Percentiles rank a stretch among this genome's conserved stretches.
Conservation (phyloP, 208 protist species). For the Trypanosoma platydactyli region DNA sequence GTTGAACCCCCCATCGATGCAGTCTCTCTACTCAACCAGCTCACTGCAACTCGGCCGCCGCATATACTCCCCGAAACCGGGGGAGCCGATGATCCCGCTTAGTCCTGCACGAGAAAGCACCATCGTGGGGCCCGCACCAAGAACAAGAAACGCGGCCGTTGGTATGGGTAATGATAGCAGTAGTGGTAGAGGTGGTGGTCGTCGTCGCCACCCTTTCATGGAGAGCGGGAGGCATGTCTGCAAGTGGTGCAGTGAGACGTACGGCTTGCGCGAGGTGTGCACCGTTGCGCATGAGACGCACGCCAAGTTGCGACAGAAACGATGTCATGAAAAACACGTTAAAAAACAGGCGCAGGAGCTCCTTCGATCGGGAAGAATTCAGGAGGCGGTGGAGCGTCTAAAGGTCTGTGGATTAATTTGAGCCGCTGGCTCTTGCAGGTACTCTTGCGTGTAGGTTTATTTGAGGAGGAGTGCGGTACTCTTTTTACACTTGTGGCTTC, state of each 20-base stretch:
- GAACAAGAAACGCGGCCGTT: neutral
- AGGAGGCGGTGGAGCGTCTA: slow-evolving; percentile 46
- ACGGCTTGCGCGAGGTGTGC: slow-evolving; percentile 35
- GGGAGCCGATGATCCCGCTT: neutral
- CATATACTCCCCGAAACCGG: slow-evolving; percentile 1
- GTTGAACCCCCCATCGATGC: no score
- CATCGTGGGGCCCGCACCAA: neutral
- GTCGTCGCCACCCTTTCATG: no score
- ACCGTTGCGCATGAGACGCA: slow-evolving; percentile 31
- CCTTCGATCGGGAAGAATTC: slow-evolving; percentile 36
- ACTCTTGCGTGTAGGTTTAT: no score
- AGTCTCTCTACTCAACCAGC: no score
- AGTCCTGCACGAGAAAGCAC: neutral
- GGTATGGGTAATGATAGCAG: neutral
- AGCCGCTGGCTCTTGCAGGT: neutral
- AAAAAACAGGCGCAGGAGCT: slow-evolving; percentile 53
- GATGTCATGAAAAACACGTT: slow-evolving; percentile 44
- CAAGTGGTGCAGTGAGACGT: slow-evolving; percentile 37
- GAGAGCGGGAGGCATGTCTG: slow-evolving; percentile 30
- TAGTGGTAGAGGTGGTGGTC: no score
- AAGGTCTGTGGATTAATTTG: slow-evolving; percentile 10
- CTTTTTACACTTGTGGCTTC: no score
- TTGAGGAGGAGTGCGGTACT: neutral
- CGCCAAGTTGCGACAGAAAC: slow-evolving; percentile 31
- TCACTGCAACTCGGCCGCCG: neutral